Evolutionary conservation across 2,329 filamentous ascomycete species (phyloP).

Genomic region (Ilyonectria sp.): DNA sequence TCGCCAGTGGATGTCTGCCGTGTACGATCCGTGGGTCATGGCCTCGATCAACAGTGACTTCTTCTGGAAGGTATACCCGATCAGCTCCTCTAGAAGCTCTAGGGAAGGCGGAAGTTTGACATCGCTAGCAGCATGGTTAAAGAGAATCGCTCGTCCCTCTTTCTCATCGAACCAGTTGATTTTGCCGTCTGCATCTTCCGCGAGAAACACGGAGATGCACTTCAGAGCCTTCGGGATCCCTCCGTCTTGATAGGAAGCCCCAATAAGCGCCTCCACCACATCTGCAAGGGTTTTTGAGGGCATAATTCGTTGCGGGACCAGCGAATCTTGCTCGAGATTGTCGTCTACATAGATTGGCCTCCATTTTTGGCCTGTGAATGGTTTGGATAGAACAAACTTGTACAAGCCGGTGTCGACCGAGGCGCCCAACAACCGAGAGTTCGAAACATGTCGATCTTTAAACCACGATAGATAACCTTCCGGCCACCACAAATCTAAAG

Average conservation of each 20-base stretch:
- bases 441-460: constrained; percentile 82
- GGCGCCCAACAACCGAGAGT: constrained; percentile 78
- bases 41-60: constrained; percentile 82
- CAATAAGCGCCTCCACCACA: constrained; percentile 88
- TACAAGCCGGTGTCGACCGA: constrained; percentile 77
- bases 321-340: constrained; percentile 42
- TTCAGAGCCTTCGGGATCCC: constrained; percentile 73
- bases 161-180: constrained; percentile 65
- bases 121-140: constrained; percentile 55
- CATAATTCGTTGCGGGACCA: constrained; percentile 55
- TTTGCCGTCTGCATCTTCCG: constrained; percentile 59
- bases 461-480: constrained; percentile 81
- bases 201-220: constrained; percentile 78
- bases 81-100: constrained; percentile 71
- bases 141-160: constrained; percentile 60
- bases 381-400: constrained; percentile 77
- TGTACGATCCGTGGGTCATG: constrained; percentile 81
- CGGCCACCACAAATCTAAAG: constrained; percentile 75
- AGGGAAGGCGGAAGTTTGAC: constrained; percentile 59
- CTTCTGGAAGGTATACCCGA: constrained; percentile 81
- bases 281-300: constrained; percentile 89
- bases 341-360: constrained; percentile 70
- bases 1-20: constrained; percentile 56
- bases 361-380: constrained; percentile 83
- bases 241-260: constrained; percentile 79